Evolutionary conservation across 176 grass and related monocot genomes (phyloP), one percentile per base, ranked within the genome.

Genomic region (Carex littledalei): DNA sequence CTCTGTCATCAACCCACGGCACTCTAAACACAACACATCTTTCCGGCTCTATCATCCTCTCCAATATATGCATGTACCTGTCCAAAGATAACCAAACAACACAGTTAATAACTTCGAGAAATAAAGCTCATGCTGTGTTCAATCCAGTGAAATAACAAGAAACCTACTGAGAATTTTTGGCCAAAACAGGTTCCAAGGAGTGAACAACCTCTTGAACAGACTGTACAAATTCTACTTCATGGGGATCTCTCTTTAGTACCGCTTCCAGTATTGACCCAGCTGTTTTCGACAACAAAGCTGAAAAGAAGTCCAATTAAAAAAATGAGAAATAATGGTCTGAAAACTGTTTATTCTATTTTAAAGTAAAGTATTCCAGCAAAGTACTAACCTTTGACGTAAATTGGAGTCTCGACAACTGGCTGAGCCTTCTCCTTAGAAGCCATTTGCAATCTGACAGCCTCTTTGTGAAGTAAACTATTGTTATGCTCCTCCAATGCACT

Each of bases 401-500:
- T 83, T 20, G 90, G 88, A 85, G 87, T 84, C 84, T 99, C 91
- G 12, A 92, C 63, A 31, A 91, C 81, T 1, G 85, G 64, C 16
- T 89, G 91, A 53, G 66, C 15, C 63, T 96, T 94, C 85, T 99
- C 97, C 87, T 99, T 99, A 45, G 93, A 96, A 32, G 91, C 90
- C 56, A 89, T 82, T 84, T 99, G 97, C 26, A 99, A 77, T 32
- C 96, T 85, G 52, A 96, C 88, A 14, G 97, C 97, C 89, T 99
- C 97, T 90, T 96, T 99, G 70, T 99, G 97, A 84, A 99, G 84
- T 85, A 99, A 90, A 84, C 97, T 99, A 57, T 99, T 99, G 57
- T 99, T 99, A 84, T 99, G 97, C 82, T 99, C 97, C 84, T 99
- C 97, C 34, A 99, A 85, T 49, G 97, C 97, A 63, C 97, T 99